phyloP scores from a whole-genome alignment of 179 eudicot species.

The Patellifolia procumbens region DNA sequence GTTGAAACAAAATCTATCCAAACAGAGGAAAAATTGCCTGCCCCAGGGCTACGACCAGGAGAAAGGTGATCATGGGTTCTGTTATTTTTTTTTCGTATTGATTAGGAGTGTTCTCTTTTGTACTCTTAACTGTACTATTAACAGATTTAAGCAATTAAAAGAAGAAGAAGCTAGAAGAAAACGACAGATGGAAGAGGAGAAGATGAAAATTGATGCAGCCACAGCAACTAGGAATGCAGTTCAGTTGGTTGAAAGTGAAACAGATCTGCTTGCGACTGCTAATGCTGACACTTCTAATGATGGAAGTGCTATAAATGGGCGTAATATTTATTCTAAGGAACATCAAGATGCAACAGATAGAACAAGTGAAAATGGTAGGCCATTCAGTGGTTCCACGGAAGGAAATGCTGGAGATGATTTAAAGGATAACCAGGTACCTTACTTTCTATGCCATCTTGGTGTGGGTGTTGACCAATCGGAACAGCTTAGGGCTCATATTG shows the following conservation, averaged over 20 bases:
- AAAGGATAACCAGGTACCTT: constrained; percentile 27
- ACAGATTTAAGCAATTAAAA: constrained; percentile 78
- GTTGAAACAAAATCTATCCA: constrained; percentile 38
- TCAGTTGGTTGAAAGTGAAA: constrained; percentile 23
- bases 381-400: constrained; percentile 22
- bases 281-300: constrained; percentile 23
- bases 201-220: constrained; percentile 43
- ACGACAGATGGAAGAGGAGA: constrained; percentile 63
- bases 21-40: constrained; percentile 47
- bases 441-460: neutral
- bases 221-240: constrained; percentile 28
- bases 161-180: constrained; percentile 80
- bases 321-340: constrained; percentile 35
- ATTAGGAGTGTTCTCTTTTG: neutral
- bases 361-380: constrained; percentile 29
- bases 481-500: neutral
- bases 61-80: constrained; percentile 55
- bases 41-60: constrained; percentile 77
- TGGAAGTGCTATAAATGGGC: constrained; percentile 42
- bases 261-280: constrained; percentile 17
- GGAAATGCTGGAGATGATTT: constrained; percentile 22
- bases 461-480: neutral
- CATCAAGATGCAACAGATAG: constrained; percentile 24
- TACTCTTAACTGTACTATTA: neutral
- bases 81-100: constrained; percentile 1